Evolutionary conservation across 2,329 filamentous ascomycete species (phyloP), one percentile per base, ranked within the genome.

Genomic region (Cyclaneusma minus): DNA sequence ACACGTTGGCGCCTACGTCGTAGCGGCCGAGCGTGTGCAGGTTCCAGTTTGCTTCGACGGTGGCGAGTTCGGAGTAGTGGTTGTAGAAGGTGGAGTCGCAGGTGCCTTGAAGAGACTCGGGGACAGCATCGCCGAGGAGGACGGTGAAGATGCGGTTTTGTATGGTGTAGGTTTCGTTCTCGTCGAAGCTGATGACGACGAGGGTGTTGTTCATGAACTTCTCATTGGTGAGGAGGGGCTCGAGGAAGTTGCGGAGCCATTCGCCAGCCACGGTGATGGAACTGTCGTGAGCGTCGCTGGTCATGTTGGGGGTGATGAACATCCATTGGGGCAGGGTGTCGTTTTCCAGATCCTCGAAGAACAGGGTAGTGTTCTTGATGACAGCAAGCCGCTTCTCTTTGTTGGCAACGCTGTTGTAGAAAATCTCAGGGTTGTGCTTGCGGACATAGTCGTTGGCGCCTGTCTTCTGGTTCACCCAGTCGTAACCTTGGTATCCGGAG

Each of bases 131-230:
- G 10, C 81, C 82, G 3, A 89, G 55, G 0, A 89, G 62, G 36
- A 89, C 62, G 35, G 58, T 67, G 32, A 81, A 65, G 27, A 89
- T 64, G 21, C 61, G 60, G 61, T 89, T 89, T 39, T 66, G 63
- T 14, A 58, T 52, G 5, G 58, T 49, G 51, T 84, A 83, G 7
- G 64, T 70, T 40, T 75, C 67, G 47, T 73, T 79, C 54, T 89
- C 82, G 36, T 89, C 82, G 42, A 83, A 89, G 7, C 72, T 85
- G 32, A 89, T 50, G 4, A 87, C 56, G 7, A 89, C 63, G 2
- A 89, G 62, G 0, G 78, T 85, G 43, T 78, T 68, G 25, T 78
- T 56, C 68, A 75, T 78, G 51, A 89, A 87, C 38, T 74, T 64
- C 25, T 56, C 50, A 53, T 87, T 64, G 18, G 61, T 47, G 5